Conservation (phyloP, 2,329 filamentous ascomycete genomes). For the Juglanconis oblonga region DNA sequence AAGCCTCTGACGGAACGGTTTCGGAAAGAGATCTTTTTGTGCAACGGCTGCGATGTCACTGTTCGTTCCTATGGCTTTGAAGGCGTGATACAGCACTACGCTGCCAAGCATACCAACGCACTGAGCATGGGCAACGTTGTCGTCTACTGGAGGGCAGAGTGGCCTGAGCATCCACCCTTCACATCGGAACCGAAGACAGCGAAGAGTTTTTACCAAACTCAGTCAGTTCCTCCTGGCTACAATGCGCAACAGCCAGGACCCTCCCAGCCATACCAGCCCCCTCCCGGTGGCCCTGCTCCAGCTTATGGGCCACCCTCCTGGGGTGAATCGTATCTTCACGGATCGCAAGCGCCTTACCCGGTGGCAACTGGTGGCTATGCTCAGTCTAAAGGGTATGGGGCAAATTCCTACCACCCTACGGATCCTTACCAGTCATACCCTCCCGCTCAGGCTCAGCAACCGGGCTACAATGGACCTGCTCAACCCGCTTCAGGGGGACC, state of each 20-base stretch:
- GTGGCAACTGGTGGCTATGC: background rate
- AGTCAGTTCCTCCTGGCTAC: constrained; percentile 6
- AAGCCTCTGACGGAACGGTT: constrained; percentile 64
- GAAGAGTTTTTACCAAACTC: constrained; percentile 23
- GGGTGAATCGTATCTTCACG: constrained; percentile 28
- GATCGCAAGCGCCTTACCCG: constrained; percentile 26
- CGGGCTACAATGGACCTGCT: constrained; percentile 13
- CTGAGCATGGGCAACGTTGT: constrained; percentile 71
- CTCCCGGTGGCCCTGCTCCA: constrained; percentile 24
- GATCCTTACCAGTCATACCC: constrained; percentile 25
- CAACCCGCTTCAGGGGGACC: constrained; percentile 17
- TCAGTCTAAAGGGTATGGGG: constrained; percentile 8
- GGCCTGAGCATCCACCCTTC: constrained; percentile 75
- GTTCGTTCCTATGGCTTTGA: constrained; percentile 73
- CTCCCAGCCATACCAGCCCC: constrained; percentile 21
- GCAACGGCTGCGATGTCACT: constrained; percentile 64
- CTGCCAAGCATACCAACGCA: constrained; percentile 71
- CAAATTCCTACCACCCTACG: constrained; percentile 21
- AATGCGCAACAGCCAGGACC: constrained; percentile 19
- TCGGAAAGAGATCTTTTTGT: constrained; percentile 73
- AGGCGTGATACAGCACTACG: constrained; percentile 77
- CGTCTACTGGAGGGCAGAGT: constrained; percentile 77
- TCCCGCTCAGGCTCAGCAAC: constrained; percentile 21
- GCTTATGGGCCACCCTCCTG: constrained; percentile 32
- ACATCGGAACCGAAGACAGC: constrained; percentile 52